Conservation (phyloP, 306 rosid species). For the Myrica gale region DNA sequence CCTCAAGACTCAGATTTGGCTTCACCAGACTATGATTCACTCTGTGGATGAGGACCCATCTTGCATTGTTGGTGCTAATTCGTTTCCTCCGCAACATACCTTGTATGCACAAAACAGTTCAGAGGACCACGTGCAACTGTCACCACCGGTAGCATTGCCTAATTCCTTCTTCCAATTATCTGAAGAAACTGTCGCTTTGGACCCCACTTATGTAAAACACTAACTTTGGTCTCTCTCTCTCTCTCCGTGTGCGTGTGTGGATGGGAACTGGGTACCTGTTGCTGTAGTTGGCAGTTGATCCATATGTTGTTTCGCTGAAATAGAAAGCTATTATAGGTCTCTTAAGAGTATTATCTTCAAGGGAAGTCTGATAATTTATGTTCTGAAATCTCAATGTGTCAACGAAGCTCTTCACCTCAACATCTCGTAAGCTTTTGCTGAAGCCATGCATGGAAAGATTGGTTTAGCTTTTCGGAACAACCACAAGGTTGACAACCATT, state of each 20-base stretch:
- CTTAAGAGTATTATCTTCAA: constrained; percentile 1
- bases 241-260: background rate
- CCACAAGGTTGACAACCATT: too few relatives aligned
- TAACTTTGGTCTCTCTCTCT: constrained; percentile 11
- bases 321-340: background rate
- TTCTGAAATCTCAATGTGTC: too few relatives aligned
- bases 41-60: constrained; percentile 30
- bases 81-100: constrained; percentile 1
- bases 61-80: constrained; percentile 7
- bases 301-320: background rate
- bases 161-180: constrained; percentile 29
- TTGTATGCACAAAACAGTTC: constrained; percentile 22
- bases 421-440: too few relatives aligned
- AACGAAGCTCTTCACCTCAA: too few relatives aligned
- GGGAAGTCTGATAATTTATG: background rate
- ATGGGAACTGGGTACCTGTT: background rate
- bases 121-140: constrained; percentile 20
- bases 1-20: constrained; percentile 74
- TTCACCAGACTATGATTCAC: constrained; percentile 75
- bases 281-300: background rate
- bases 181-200: constrained; percentile 26
- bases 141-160: constrained; percentile 14
- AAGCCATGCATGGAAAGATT: too few relatives aligned
- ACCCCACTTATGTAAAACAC: constrained; percentile 27
- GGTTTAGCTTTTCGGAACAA: too few relatives aligned